Conservation (phyloP, 805 yeast species). For the Wickerhamiella brachini region DNA sequence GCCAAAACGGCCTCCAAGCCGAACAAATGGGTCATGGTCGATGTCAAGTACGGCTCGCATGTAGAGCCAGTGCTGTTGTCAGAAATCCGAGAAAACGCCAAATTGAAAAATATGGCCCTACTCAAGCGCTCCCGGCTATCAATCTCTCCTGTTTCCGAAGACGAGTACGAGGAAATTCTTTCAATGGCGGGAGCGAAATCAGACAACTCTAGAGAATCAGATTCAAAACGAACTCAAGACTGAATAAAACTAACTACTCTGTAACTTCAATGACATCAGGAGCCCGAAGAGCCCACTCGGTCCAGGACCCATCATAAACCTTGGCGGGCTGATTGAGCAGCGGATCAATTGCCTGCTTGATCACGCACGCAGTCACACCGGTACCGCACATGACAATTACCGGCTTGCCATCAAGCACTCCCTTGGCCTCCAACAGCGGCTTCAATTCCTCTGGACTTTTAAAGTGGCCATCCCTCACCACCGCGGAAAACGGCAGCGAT, state of each 20-base stretch:
- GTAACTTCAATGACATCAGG: constrained; percentile 33
- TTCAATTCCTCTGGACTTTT: constrained; percentile 34
- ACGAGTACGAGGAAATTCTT: constrained; percentile 30
- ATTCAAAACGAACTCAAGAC: too few species aligned
- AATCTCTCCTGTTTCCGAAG: constrained; percentile 35
- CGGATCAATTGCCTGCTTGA: constrained; percentile 59
- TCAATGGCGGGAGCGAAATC: constrained; percentile 21
- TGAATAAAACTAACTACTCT: too few species aligned
- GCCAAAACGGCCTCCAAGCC: constrained; percentile 29
- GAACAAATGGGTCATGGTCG: constrained; percentile 48
- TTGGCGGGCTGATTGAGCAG: constrained; percentile 33
- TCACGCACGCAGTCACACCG: constrained; percentile 87
- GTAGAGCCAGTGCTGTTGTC: constrained; percentile 31
- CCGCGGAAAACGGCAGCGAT: constrained; percentile 58
- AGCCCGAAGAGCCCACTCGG: constrained; percentile 72
- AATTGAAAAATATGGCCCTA: constrained; percentile 30
- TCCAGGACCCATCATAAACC: constrained; percentile 57
- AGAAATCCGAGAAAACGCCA: constrained; percentile 27
- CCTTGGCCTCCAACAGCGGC: constrained; percentile 33
- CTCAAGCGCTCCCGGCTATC: constrained; percentile 38
- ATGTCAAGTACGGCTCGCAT: constrained; percentile 32
- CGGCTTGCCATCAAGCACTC: constrained; percentile 36
- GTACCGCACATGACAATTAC: constrained; percentile 88
- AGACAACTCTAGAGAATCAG: too few species aligned
- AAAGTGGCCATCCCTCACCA: constrained; percentile 39